Conservation (phyloP, 345 rosid species). For the Corymbia maculata region DNA sequence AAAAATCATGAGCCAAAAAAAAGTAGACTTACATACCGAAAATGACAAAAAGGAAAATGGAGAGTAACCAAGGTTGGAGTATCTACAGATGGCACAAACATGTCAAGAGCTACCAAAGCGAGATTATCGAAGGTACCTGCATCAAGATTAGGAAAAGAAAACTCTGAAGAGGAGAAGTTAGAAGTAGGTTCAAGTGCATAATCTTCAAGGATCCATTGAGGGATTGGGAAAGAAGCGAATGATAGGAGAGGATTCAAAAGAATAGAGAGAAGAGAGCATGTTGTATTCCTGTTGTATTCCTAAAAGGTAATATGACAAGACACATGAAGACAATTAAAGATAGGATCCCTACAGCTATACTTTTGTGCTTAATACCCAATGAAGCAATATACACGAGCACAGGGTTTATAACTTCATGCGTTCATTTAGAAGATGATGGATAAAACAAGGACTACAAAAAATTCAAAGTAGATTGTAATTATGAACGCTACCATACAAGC, state of each 20-base stretch:
- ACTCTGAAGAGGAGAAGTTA: neutral
- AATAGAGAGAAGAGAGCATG: neutral
- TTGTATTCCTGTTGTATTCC: no score
- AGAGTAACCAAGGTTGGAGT: neutral
- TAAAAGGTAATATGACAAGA: neutral
- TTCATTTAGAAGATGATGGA: neutral
- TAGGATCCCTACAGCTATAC: neutral
- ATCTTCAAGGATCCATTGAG: neutral
- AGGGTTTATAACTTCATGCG: neutral
- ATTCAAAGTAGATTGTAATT: neutral
- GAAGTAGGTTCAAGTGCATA: neutral
- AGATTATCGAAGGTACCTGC: neutral
- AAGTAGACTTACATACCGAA: no score
- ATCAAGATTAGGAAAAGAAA: neutral
- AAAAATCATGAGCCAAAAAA: neutral
- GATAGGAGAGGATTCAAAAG: neutral
- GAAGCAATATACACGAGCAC: neutral
- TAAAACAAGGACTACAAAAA: neutral
- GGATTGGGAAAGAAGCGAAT: neutral
- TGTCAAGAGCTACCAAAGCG: neutral
- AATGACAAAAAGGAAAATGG: neutral
- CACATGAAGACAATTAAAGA: neutral
- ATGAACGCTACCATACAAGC: neutral
- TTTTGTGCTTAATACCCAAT: neutral
- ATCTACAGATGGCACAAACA: neutral